These are phyloP conservation scores for Lactarius deliciosus DNA, from an alignment of 768 basidiomycete genomes.

Conservation along the genomic window DNA sequence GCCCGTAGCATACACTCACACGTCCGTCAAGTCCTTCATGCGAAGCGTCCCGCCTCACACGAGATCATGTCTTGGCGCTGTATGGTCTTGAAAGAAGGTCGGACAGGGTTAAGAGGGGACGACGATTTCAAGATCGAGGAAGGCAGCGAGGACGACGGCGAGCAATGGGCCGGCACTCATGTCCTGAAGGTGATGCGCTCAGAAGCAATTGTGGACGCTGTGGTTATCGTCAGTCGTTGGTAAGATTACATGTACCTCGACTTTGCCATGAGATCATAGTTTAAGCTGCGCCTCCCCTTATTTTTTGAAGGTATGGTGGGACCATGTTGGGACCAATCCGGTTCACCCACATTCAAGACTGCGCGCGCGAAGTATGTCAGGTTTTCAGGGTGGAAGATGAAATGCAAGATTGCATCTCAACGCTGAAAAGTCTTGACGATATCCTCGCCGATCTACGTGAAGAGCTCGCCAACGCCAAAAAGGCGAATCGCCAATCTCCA, in stretches of 20 bases:
- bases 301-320: conserved; percentile 68
- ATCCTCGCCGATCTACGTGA: conserved; percentile 56
- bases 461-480: conserved; percentile 40
- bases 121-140: conserved; percentile 72
- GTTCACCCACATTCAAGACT: conserved; percentile 76
- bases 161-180: conserved; percentile 65
- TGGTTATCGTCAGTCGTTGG: conserved; percentile 80
- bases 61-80: conserved; percentile 80
- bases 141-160: conserved; percentile 74
- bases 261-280: background rate
- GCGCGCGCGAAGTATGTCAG: conserved; percentile 70
- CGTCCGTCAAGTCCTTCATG: conserved; percentile 57
- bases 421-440: conserved; percentile 60
- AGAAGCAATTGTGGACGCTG: conserved; percentile 72
- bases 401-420: conserved; percentile 57
- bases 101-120: conserved; percentile 63
- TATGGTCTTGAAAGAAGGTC: conserved; percentile 66
- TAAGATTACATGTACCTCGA: conserved; percentile 34
- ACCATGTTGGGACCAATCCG: conserved; percentile 70
- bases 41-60: conserved; percentile 58
- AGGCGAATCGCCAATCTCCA: background rate
- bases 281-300: background rate
- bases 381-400: conserved; percentile 67
- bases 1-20: conserved; percentile 52
- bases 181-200: conserved; percentile 67